Evolutionary conservation across 108 stramenopile genomes (phyloP).

Genomic region (Skeletonema tropicum): DNA sequence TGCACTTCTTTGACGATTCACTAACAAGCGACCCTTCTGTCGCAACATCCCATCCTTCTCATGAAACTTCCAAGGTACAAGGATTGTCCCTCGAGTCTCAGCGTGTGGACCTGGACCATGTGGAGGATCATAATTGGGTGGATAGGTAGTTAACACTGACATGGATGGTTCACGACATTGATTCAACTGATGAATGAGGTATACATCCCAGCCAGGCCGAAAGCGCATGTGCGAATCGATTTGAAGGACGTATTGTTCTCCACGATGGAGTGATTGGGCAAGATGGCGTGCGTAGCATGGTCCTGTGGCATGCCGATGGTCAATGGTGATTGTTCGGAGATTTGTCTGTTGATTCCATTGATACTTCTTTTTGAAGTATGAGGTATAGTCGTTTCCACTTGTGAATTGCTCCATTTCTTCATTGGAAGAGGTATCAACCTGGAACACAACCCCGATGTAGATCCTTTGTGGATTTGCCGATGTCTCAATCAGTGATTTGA

Average conservation of each 20-base stretch:
- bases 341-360: conserved; percentile 28
- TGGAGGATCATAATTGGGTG: conserved; percentile 73
- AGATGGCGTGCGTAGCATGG: conserved; percentile 85
- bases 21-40: conserved; percentile 53
- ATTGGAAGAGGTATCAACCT: conserved; percentile 50
- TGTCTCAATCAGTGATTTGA: conserved; percentile 63
- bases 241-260: conserved; percentile 88
- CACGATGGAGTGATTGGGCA: conserved; percentile 77
- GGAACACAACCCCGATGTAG: conserved; percentile 73
- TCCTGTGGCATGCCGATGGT: conserved; percentile 63
- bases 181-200: conserved; percentile 53
- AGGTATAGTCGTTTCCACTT: background rate
- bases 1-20: no score
- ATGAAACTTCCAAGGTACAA: conserved; percentile 75
- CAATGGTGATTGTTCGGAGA: conserved; percentile 50
- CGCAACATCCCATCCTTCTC: conserved; percentile 64
- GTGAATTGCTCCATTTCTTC: conserved; percentile 22
- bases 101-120: conserved; percentile 47
- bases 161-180: conserved; percentile 14
- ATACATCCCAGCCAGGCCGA: conserved; percentile 70
- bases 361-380: background rate
- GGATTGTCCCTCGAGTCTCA: conserved; percentile 60
- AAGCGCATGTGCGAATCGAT: conserved; percentile 94
- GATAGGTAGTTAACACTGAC: conserved; percentile 79
- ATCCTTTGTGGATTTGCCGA: conserved; percentile 69